Evolutionary conservation across 768 basidiomycete species (phyloP).

Genomic region (Macrolepiota albuminosa): DNA sequence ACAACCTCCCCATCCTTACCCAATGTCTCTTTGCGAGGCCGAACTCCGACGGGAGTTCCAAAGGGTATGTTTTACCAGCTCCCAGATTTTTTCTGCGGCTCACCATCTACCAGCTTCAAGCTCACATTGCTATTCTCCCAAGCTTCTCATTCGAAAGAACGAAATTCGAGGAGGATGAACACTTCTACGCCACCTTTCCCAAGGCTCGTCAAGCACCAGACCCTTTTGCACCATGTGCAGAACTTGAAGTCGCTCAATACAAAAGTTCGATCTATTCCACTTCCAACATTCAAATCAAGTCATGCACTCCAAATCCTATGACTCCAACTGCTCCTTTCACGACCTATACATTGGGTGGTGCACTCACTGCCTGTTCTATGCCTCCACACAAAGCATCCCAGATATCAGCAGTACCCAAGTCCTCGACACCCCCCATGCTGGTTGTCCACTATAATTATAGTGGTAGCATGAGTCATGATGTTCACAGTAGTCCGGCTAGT

Average conservation of each 20-base stretch:
- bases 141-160: constrained; percentile 10
- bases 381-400: neutral
- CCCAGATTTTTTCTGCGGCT: neutral
- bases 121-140: neutral
- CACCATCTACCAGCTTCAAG: neutral
- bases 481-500: too few species aligned
- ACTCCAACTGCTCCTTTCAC: neutral
- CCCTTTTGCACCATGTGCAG: neutral
- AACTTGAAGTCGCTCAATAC: neutral
- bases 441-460: too few species aligned
- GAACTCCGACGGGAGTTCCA: constrained; percentile 7
- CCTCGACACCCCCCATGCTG: too few species aligned
- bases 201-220: constrained; percentile 6
- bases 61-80: neutral
- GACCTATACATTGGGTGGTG: neutral
- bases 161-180: neutral
- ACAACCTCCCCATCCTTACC: neutral
- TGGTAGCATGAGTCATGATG: too few species aligned
- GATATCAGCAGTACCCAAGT: too few species aligned
- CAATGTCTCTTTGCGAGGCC: constrained; percentile 3
- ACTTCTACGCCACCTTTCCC: constrained; percentile 1
- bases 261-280: neutral
- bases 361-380: neutral
- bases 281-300: neutral
- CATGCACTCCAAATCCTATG: too few species aligned